A percentile compares a stretch with the other conserved stretches of the same genome.
Conservation (phyloP, 2,329 filamentous ascomycete species). For the Fusarium compactum region DNA sequence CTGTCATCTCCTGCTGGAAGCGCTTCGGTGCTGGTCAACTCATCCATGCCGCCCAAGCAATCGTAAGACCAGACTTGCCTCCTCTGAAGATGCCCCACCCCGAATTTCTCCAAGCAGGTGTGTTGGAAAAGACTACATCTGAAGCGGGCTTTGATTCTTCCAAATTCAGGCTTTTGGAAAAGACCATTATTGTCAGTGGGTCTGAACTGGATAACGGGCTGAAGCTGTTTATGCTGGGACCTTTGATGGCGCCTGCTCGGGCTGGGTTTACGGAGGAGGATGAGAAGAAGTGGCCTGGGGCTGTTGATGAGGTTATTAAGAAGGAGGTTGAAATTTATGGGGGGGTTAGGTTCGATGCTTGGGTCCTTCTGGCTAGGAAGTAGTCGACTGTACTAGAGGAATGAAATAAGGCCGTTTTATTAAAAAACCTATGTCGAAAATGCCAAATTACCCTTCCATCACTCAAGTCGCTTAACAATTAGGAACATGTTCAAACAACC, state of each 20-base stretch:
- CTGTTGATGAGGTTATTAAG: constrained; percentile 36
- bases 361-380: constrained; percentile 44
- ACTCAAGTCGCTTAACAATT: neutral
- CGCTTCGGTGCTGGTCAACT: constrained; percentile 44
- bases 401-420: neutral
- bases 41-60: constrained; percentile 47
- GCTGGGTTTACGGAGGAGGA: constrained; percentile 43
- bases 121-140: constrained; percentile 31
- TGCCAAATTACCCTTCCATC: neutral
- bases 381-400: neutral
- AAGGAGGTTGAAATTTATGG: constrained; percentile 36
- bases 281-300: constrained; percentile 37
- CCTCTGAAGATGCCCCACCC: constrained; percentile 44
- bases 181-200: constrained; percentile 26
- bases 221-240: constrained; percentile 41
- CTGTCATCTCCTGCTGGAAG: constrained; percentile 43
- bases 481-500: no score
- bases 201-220: constrained; percentile 34
- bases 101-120: constrained; percentile 43
- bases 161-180: constrained; percentile 19
- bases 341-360: constrained; percentile 42
- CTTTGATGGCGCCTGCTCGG: constrained; percentile 37
- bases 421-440: neutral
- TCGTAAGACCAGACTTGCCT: constrained; percentile 46
- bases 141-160: constrained; percentile 44